Conservation (phyloP, 129 eudicot genomes). For the Tagetes erecta region DNA sequence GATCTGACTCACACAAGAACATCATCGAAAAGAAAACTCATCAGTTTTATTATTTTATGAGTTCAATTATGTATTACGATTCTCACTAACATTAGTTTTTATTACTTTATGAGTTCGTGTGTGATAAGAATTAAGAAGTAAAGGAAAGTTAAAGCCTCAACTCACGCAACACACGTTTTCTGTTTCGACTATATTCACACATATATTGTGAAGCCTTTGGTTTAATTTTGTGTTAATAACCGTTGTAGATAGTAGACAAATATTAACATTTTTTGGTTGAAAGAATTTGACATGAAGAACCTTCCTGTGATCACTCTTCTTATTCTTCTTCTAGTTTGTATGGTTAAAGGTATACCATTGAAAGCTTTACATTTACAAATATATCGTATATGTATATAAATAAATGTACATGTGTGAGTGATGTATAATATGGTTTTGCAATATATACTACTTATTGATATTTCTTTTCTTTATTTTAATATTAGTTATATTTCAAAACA, state of each 20-base stretch:
- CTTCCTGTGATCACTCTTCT: background rate
- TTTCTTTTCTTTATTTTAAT: too few species aligned
- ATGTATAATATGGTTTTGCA: background rate
- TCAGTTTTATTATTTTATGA: too few species aligned
- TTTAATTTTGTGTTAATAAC: background rate
- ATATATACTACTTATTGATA: too few species aligned
- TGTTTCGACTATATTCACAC: background rate
- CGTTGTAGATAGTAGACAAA: background rate
- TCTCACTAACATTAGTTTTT: too few species aligned
- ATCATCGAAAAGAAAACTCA: too few species aligned
- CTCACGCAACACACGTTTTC: background rate
- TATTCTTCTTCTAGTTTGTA: constrained; percentile 9
- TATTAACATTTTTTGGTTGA: background rate
- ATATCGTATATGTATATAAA: background rate
- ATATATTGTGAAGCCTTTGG: background rate
- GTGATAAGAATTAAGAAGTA: background rate
- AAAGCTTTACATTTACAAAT: background rate
- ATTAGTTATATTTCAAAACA: too few species aligned
- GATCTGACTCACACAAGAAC: too few species aligned
- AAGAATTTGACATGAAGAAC: constrained; percentile 8
- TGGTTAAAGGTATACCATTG: constrained; percentile 1
- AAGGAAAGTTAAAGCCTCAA: background rate
- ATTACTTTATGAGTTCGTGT: background rate
- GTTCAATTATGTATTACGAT: too few species aligned
- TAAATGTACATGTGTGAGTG: background rate